Conservation (phyloP, 1,284 basidiomycete genomes). For the Sporisorium iseilematis-ciliati region DNA sequence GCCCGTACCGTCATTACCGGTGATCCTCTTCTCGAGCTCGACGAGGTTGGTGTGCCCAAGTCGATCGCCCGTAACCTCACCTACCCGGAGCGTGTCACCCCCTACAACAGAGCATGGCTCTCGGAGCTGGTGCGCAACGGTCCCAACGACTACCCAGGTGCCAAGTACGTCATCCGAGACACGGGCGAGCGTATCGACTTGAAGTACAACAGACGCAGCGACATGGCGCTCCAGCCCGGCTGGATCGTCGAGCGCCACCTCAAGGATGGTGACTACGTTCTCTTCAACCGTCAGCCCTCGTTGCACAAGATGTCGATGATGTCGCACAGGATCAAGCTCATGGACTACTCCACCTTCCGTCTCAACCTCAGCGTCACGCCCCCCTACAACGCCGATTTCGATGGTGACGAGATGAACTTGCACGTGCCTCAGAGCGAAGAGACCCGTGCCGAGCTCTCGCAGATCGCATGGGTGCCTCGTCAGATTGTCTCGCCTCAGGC, state of each 20-base stretch:
- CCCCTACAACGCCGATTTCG: slow-evolving; percentile 76
- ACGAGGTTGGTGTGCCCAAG: slow-evolving; percentile 97
- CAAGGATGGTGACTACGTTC: slow-evolving; percentile 88
- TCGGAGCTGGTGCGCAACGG: slow-evolving; percentile 97
- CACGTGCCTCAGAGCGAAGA: slow-evolving; percentile 95
- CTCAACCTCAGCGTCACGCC: slow-evolving; percentile 87
- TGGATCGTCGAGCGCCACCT: slow-evolving; percentile 99
- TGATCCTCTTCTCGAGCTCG: slow-evolving; percentile 95
- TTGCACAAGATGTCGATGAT: slow-evolving; percentile 99
- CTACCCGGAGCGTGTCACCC: slow-evolving; percentile 96
- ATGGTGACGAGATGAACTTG: slow-evolving; percentile 99
- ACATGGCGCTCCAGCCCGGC: slow-evolving; percentile 95
- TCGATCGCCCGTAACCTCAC: slow-evolving; percentile 98
- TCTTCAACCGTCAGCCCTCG: slow-evolving; percentile 98
- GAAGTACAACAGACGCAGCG: slow-evolving; percentile 86
- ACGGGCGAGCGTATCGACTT: slow-evolving; percentile 98
- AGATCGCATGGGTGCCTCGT: slow-evolving; percentile 99
- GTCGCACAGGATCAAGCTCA: slow-evolving; percentile 96
- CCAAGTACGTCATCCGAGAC: slow-evolving; percentile 95
- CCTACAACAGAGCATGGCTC: slow-evolving; percentile 94
- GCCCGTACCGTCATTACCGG: slow-evolving; percentile 99
- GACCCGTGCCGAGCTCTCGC: slow-evolving; percentile 95
- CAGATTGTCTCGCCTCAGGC: slow-evolving; percentile 99
- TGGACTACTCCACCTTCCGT: slow-evolving; percentile 99
- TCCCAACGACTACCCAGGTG: slow-evolving; percentile 94